Conservation (phyloP, 2,329 filamentous ascomycete species). For the Colletotrichum tropicicola region DNA sequence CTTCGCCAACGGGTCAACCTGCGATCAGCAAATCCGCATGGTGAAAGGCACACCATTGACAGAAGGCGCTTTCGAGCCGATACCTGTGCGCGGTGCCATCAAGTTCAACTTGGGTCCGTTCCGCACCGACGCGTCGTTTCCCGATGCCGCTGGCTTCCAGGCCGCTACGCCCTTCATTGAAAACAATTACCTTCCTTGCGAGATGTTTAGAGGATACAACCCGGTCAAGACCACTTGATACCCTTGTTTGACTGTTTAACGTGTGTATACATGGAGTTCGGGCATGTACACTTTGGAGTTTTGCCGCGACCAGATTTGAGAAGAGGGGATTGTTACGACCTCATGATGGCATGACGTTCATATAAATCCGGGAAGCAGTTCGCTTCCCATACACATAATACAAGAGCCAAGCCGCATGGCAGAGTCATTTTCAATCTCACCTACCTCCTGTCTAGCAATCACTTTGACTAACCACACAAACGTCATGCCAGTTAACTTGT, state of each 20-base stretch:
- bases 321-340: background rate
- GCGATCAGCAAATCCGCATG: constrained; percentile 53
- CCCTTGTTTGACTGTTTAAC: background rate
- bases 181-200: constrained; percentile 33
- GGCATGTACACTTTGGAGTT: background rate
- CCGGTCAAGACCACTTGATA: constrained; percentile 27
- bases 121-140: background rate
- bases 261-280: too few species aligned
- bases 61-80: constrained; percentile 36
- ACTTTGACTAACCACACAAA: too few species aligned
- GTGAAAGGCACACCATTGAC: constrained; percentile 57
- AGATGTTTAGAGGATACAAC: constrained; percentile 29
- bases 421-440: too few species aligned
- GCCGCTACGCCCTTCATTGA: constrained; percentile 31
- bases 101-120: constrained; percentile 38
- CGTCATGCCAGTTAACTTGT: too few species aligned
- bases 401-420: background rate
- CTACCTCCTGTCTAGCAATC: too few species aligned
- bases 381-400: background rate
- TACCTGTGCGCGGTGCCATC: constrained; percentile 37
- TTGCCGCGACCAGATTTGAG: background rate
- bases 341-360: constrained; percentile 6
- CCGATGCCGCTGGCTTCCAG: constrained; percentile 29
- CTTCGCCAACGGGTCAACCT: constrained; percentile 49
- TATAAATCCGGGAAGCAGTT: background rate